These are phyloP conservation scores for Crepidotus variabilis DNA, from an alignment of 768 basidiomycete species.

Conservation along the genomic window DNA sequence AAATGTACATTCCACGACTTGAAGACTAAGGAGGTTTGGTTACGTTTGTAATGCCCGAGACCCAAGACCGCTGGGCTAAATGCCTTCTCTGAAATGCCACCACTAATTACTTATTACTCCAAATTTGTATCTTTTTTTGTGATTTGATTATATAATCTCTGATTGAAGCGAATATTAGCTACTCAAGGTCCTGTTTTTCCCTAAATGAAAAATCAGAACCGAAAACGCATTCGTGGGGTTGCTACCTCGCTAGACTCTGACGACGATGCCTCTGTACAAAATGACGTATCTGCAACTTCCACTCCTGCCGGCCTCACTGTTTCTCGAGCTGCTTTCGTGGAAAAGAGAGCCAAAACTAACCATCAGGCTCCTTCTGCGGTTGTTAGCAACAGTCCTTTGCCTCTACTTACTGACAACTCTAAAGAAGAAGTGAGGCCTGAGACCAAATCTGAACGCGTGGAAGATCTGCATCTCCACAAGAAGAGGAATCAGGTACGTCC, in stretches of 20 bases:
- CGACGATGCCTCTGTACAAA: background rate
- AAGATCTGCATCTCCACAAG: background rate
- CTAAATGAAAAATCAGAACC: background rate
- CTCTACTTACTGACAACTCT: no score
- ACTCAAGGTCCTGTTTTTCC: background rate
- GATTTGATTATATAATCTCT: no score
- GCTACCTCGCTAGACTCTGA: background rate
- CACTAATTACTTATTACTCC: no score
- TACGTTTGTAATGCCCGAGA: no score
- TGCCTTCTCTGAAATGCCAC: no score
- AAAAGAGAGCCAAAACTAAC: background rate
- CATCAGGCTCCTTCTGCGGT: background rate
- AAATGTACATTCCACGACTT: no score
- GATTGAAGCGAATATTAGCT: background rate
- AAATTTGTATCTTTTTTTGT: no score
- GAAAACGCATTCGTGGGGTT: background rate
- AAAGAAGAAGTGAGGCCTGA: background rate
- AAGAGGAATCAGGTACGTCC: conserved; percentile 2
- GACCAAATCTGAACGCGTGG: no score
- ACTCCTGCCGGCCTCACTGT: background rate
- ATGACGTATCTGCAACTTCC: background rate
- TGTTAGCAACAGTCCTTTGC: no score
- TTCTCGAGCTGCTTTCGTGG: background rate
- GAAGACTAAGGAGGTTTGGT: no score
- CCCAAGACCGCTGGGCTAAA: no score